Base-by-base conservation (phyloP, 2,329 filamentous ascomycete species). In the Aureobasidium sp. region DNA sequence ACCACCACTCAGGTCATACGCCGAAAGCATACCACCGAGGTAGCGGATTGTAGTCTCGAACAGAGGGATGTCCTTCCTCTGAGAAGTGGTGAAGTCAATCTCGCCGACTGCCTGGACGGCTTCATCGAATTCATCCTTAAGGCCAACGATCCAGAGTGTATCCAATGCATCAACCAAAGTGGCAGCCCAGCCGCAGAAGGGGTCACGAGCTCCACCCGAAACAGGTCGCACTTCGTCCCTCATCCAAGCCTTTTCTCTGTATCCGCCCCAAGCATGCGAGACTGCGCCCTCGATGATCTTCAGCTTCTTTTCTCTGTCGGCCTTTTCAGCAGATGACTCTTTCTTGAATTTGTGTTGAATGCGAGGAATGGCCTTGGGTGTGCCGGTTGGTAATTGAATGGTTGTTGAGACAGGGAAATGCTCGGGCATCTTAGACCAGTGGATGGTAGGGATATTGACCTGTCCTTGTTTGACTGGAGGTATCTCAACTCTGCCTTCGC, bases 1-100 rank as follows among this genome's bases (percentile, higher is more conserved):
- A 7, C 83, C 85, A 20, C 84, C 88, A 59, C 89, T 92, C 62
- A 97, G 81, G 75, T 97, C 93, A 72, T 93, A 97, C 7, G 92
- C 92, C 43, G 86, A 86, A 46, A 97, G 71, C 47, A 97, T 78
- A 1, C 93, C 93, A 36, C 93, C 93, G 5, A 97, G 80, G 69
- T 97, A 96, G 57, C 93, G 85, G 70, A 97, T 97, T 12, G 87
- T 90, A 0, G 92, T 95, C 75, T 97, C 92, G 68, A 97, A 97
- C 8, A 96, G 81, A n/a, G 91, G 92, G 50, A 97, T 94, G 52
- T 89, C 84, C 41, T 75, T 72, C 53, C 86, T 80, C 15, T 79
- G 74, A 32, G 84, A 87, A 12, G 83, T 88, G 2, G 89, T 94
- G 69, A 97, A 97, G 74, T 97, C 91, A 63, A 97, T 93, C 6